Evolutionary conservation across 805 yeast species (phyloP).

Genomic region (Debaryomyces hansenii): DNA sequence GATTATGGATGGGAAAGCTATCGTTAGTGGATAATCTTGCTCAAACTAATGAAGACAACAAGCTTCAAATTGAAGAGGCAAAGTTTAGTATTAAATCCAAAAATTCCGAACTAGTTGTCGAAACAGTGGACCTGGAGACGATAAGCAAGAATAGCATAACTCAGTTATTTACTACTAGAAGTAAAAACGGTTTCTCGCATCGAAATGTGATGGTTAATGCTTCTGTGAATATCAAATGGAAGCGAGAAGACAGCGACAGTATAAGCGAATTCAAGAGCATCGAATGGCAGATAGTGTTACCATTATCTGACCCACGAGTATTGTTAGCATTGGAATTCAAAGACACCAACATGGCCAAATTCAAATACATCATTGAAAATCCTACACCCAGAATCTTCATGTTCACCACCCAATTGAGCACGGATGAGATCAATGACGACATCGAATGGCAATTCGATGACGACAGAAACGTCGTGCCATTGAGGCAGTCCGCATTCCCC

Average conservation of each 20-base stretch:
- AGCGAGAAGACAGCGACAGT: slow-evolving; percentile 17
- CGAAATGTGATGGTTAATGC: slow-evolving; percentile 35
- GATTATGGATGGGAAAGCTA: slow-evolving; percentile 29
- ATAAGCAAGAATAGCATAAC: background rate
- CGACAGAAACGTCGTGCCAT: slow-evolving; percentile 26
- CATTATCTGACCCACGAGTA: slow-evolving; percentile 70
- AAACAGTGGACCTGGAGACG: slow-evolving; percentile 7
- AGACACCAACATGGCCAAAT: slow-evolving; percentile 19
- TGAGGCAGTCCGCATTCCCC: slow-evolving; percentile 39
- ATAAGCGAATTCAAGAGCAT: slow-evolving; percentile 31
- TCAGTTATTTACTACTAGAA: slow-evolving; percentile 34
- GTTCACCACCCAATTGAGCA: slow-evolving; percentile 51
- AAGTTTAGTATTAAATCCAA: slow-evolving; percentile 22
- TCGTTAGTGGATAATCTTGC: slow-evolving; percentile 6
- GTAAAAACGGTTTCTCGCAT: slow-evolving; percentile 39
- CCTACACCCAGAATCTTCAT: slow-evolving; percentile 71
- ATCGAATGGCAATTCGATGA: slow-evolving; percentile 26
- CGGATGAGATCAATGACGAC: slow-evolving; percentile 15
- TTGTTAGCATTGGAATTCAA: slow-evolving; percentile 38
- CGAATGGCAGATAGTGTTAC: slow-evolving; percentile 54
- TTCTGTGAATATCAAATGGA: slow-evolving; percentile 31
- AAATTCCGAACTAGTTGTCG: slow-evolving; percentile 26
- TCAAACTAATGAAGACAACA: slow-evolving; percentile 6
- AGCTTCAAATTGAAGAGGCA: slow-evolving; percentile 15
- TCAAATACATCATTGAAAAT: slow-evolving; percentile 63